Evolutionary conservation across 257 asterid genomes (phyloP), one percentile per base, ranked within the genome.

Genomic region (Nyctanthes arbortristis): DNA sequence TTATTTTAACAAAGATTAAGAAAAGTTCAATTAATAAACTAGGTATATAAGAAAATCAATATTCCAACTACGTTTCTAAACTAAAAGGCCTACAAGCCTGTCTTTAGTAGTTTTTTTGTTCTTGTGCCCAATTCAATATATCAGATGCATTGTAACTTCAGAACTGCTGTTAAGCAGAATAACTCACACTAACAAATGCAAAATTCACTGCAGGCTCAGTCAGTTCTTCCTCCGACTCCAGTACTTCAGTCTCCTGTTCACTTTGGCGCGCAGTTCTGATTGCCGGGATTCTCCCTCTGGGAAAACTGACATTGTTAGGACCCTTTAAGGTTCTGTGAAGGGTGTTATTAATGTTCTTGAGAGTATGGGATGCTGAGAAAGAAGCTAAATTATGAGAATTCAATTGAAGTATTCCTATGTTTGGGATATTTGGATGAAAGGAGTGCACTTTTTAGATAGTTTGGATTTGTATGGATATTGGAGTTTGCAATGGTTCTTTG

Each of bases 171-270:
- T 35, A 35, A 35, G 22, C 8, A n/a, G 43, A 58, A 1, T 11
- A 24, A 80, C 91, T 81, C 67, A 90, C 91, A 61, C 77, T 78
- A 47, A 87, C 92, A 47, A 89, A 87, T 39, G 90, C 92, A 47
- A 87, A 78, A 63, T 80, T 77, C 76, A 89, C 81, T 20, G 22
- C 71, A 0, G 95, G 82, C 12, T 45, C 59, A 9, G 31, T 25
- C 1, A 63, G 79, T 40, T 72, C 84, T 63, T 77, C 83, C 2
- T 71, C 61, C 1, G 72, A n/a, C n/a, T n/a, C n/a, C n/a, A n/a
- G n/a, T 8, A 67, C 20, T 1, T 66, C 35, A 6, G 68, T 57
- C 22, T 71, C 78, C 0, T 86, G 35, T 25, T 73, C 75, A 7
- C 75, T 67, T 7, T 75, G 73, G 33, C 68, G 78, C 13, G 40